phyloP scores from a whole-genome alignment of 1,139 yeast genomes.

The Yamadazyma friedrichii region DNA sequence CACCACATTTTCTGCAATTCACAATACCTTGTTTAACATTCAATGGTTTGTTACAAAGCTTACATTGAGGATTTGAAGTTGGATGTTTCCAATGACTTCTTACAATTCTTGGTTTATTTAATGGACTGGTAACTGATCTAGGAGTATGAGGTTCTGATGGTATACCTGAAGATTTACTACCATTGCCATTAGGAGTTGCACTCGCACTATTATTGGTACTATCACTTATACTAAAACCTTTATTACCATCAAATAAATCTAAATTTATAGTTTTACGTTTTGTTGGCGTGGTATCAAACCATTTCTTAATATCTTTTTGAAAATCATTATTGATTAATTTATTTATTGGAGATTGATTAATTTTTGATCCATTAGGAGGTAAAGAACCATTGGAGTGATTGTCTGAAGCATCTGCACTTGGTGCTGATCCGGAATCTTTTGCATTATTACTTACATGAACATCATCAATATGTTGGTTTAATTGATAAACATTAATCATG shows the following conservation, averaged over 20 bases:
- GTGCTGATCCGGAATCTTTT: slow-evolving; percentile 5
- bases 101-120: slow-evolving; percentile 29
- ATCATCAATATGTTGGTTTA: slow-evolving; percentile 74
- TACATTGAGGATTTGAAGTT: slow-evolving; percentile 29
- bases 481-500: slow-evolving; percentile 55
- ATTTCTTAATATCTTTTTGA: slow-evolving; percentile 21
- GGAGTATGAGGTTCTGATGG: slow-evolving; percentile 6
- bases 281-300: slow-evolving; percentile 20
- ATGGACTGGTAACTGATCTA: slow-evolving; percentile 9
- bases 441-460: slow-evolving; percentile 38
- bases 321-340: slow-evolving; percentile 18
- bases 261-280: slow-evolving; percentile 28
- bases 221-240: slow-evolving; percentile 32
- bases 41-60: slow-evolving; percentile 40
- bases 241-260: slow-evolving; percentile 35
- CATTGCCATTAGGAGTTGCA: neutral
- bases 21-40: slow-evolving; percentile 51
- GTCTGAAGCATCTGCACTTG: slow-evolving; percentile 3
- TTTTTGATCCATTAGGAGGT: too few species aligned
- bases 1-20: slow-evolving; percentile 74
- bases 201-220: neutral
- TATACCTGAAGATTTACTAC: neutral
- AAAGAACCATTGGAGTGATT: too few species aligned
- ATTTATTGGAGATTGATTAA: neutral
- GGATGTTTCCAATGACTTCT: slow-evolving; percentile 67